Conservation (phyloP, 2,329 filamentous ascomycete species). For the Annulohypoxylon truncatum region DNA sequence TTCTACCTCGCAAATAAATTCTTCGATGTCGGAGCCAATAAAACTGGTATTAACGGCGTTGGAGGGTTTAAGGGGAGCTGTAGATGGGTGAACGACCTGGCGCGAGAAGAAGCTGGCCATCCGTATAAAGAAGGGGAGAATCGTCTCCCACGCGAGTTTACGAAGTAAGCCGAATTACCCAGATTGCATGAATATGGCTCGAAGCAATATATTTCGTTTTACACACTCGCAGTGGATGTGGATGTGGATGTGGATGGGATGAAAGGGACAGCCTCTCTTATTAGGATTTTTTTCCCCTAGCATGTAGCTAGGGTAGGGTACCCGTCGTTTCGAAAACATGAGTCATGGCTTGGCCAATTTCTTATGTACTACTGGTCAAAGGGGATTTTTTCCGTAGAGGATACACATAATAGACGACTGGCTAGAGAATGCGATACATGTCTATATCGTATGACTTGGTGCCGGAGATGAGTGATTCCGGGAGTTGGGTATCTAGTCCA, state of each 20-base stretch:
- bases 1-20: constrained; percentile 79
- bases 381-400: constrained; percentile 5
- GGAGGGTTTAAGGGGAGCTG: constrained; percentile 67
- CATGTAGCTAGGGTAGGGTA: background rate
- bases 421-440: constrained; percentile 11
- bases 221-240: background rate
- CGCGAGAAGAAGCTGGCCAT: constrained; percentile 70
- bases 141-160: constrained; percentile 64
- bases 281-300: background rate
- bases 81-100: constrained; percentile 80
- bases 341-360: constrained; percentile 21
- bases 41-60: constrained; percentile 46
- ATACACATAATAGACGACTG: constrained; percentile 18
- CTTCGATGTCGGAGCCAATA: constrained; percentile 63
- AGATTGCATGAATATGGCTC: constrained; percentile 9
- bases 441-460: constrained; percentile 29
- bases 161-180: constrained; percentile 41
- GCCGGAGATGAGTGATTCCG: background rate
- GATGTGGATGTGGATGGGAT: background rate
- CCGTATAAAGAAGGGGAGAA: constrained; percentile 71
- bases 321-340: background rate
- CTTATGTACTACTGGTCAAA: constrained; percentile 1
- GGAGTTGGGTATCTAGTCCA: constrained; percentile 16
- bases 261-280: background rate
- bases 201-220: background rate